Conservation (phyloP, 2,329 filamentous ascomycete genomes). For the Scedosporium minutisporum region DNA sequence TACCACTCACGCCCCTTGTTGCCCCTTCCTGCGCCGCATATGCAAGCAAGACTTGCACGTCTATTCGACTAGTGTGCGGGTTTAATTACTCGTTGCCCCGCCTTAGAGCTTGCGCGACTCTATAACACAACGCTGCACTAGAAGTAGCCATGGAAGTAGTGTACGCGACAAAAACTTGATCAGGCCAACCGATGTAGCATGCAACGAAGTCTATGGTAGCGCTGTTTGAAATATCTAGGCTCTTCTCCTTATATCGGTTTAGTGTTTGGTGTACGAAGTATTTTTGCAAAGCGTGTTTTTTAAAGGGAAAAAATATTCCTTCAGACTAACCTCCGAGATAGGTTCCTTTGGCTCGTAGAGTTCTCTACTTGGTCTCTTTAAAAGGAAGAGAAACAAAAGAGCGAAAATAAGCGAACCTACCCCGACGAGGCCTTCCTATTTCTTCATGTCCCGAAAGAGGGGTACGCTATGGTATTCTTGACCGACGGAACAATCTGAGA, state of each 20-base stretch:
- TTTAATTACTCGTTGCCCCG: background rate
- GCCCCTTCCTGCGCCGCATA: background rate
- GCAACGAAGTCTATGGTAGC: background rate
- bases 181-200: background rate
- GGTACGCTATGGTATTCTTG: background rate
- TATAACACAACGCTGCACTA: background rate
- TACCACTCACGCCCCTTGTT: background rate
- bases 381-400: no score
- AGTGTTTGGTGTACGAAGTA: no score
- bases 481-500: background rate
- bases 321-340: no score
- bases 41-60: constrained; percentile 1
- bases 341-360: no score
- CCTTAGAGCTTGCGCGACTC: background rate
- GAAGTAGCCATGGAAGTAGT: background rate
- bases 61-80: background rate
- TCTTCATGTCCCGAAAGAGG: background rate
- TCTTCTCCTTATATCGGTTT: no score
- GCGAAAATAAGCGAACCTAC: no score
- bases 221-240: no score
- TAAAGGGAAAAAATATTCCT: no score
- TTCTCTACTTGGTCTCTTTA: no score
- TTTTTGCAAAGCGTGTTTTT: no score
- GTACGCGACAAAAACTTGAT: no score
- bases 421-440: no score